A percentile compares a stretch with the other conserved stretches of the same genome.
These are phyloP conservation scores for Tolypocladium ovalisporum DNA, from an alignment of 2,329 filamentous ascomycete species.

Conservation along the genomic window DNA sequence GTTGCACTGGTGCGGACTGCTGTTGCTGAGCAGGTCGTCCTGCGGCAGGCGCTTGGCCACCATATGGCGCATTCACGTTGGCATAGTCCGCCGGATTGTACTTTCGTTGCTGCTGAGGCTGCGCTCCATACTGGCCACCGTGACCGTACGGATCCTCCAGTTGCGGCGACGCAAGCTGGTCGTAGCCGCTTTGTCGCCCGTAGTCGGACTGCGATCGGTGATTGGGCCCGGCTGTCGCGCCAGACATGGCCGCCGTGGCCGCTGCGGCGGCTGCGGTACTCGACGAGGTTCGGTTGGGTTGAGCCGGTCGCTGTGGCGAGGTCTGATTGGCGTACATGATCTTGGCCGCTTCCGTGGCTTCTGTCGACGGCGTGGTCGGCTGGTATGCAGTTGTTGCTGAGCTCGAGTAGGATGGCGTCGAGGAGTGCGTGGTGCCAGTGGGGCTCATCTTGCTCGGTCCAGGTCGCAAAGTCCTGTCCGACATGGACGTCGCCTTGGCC, in stretches of 20 bases:
- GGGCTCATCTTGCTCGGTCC: conserved; percentile 33
- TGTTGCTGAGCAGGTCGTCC: conserved; percentile 24
- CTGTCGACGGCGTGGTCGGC: conserved; percentile 12
- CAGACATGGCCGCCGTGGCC: conserved; percentile 46
- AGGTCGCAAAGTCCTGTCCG: conserved; percentile 55
- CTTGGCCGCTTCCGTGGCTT: conserved; percentile 55
- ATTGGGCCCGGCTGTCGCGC: conserved; percentile 26
- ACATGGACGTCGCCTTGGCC: conserved; percentile 47
- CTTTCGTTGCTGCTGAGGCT: conserved; percentile 41
- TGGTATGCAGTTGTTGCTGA: conserved; percentile 6
- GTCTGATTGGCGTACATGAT: conserved; percentile 46
- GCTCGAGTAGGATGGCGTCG: conserved; percentile 23
- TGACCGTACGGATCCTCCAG: conserved; percentile 25
- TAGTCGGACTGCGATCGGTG: conserved; percentile 22
- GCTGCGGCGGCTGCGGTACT: conserved; percentile 47
- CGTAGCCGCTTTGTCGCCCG: conserved; percentile 21
- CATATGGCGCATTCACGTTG: conserved; percentile 40
- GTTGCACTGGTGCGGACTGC: conserved; percentile 12
- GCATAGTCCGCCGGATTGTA: conserved; percentile 76
- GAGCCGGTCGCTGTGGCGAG: conserved; percentile 37
- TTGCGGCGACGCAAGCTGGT: conserved; percentile 17
- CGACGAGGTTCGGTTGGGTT: conserved; percentile 42
- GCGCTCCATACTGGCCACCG: conserved; percentile 19
- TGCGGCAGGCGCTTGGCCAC: conserved; percentile 15
- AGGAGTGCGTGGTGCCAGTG: conserved; percentile 21